phyloP scores from a whole-genome alignment of 139 green algal genomes.

The Tetratostichococcus sp. region DNA sequence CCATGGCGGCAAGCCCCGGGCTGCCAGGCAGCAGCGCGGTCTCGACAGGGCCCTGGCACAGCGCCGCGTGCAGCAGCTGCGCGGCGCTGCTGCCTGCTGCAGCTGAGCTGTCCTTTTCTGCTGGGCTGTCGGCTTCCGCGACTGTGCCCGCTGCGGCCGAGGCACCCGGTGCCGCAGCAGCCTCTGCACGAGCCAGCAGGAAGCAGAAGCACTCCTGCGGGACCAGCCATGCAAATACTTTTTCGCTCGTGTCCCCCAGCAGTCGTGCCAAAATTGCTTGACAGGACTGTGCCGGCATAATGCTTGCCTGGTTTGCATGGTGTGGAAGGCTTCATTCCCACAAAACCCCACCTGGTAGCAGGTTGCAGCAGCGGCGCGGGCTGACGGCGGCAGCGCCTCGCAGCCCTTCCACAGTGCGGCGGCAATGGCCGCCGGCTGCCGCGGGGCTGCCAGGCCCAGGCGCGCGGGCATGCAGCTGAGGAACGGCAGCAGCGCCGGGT shows the following conservation, averaged over 20 bases:
- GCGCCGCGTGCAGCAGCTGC: not conserved
- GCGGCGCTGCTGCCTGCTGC: too few species aligned
- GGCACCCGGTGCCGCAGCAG: too few species aligned
- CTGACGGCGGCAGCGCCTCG: not conserved
- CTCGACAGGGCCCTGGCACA: not conserved
- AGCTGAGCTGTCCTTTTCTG: not conserved
- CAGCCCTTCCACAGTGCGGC: not conserved
- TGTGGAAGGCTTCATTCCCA: not conserved
- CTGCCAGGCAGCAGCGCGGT: not conserved
- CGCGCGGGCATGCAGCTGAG: slow-evolving; percentile 38
- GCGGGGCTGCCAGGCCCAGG: not conserved
- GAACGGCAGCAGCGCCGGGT: slow-evolving; percentile 65
- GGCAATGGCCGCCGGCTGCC: not conserved
- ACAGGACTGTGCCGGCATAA: too few species aligned
- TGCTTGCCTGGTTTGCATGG: too few species aligned
- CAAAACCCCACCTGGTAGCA: not conserved
- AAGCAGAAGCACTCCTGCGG: not conserved
- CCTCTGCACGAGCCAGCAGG: not conserved
- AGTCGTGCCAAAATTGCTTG: too few species aligned
- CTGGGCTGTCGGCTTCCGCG: not conserved
- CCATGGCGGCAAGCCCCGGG: not conserved
- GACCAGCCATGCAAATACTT: not conserved
- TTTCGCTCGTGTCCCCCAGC: too few species aligned
- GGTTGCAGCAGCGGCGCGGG: not conserved
- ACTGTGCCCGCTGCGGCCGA: too few species aligned